Evolutionary conservation across 2,329 filamentous ascomycete genomes (phyloP), one percentile per base, ranked within the genome.

Genomic region (Phyllosticta citriasiana): DNA sequence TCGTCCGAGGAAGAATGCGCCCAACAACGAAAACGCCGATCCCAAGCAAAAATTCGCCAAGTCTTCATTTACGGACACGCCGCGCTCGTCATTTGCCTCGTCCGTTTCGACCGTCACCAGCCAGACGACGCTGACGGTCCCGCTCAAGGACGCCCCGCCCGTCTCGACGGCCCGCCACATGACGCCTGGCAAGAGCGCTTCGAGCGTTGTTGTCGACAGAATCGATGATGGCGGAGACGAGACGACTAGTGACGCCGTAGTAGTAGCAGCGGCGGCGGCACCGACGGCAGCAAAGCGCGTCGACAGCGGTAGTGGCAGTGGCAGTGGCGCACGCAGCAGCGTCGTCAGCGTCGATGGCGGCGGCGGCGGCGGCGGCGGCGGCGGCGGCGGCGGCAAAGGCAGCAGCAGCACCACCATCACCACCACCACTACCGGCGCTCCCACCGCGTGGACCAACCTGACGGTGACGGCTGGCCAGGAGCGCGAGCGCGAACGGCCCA

Each of bases 361-460:
- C 33, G 33, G 33, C 14, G 16, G 1, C 2, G n/a, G 19, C 14
- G n/a, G n/a, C n/a, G n/a, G n/a, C n/a, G n/a, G n/a, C n/a, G n/a
- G n/a, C n/a, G n/a, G n/a, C n/a, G 33, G 33, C 14, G 16, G 1
- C 2, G n/a, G 19, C 14, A 53, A 63, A 40, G 10, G 27, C 40
- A 62, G 24, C 7, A 56, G 27, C 40, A 62, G 24, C 7, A 56
- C 40, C 51, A 63, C 57, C 5, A 56, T 63, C 24, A 62, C 58
- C 12, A 50, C 50, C n/a, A 63, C 57, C 8, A 64, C 60, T 25
- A 63, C 53, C 47, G 57, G 68, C 26, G 19, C 19, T 22, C 19
- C 19, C 19, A 22, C 19, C 19, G 19, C 19, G 19, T 22, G 19
- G 19, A 22, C 19, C 19, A 22, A 22, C 19, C 2, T 22, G 19